Conservation (phyloP, 345 rosid species). For the Aurinia saxatilis region DNA sequence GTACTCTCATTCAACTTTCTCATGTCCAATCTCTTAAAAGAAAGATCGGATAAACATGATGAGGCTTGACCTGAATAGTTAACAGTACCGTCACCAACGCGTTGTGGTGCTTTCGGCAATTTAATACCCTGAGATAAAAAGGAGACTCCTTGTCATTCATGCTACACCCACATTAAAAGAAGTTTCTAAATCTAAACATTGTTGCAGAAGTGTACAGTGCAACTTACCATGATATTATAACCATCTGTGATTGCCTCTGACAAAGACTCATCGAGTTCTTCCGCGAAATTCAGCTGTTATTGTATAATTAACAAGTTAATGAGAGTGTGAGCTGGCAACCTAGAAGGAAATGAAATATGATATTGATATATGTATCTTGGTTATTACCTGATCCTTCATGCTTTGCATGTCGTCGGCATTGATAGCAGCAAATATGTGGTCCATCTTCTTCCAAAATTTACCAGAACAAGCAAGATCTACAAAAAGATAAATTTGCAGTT, state of each 20-base stretch:
- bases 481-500: slow-evolving; percentile 18
- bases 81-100: slow-evolving; percentile 35
- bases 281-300: slow-evolving; percentile 55
- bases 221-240: slow-evolving; percentile 47
- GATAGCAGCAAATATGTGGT: slow-evolving; percentile 53
- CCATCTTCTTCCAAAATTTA: slow-evolving; percentile 88
- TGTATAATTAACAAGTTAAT: slow-evolving; percentile 9
- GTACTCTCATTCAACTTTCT: slow-evolving; percentile 54
- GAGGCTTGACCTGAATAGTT: slow-evolving; percentile 36
- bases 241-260: slow-evolving; percentile 49
- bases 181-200: slow-evolving; percentile 4
- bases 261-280: slow-evolving; percentile 66
- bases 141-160: not conserved
- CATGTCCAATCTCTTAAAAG: slow-evolving; percentile 42
- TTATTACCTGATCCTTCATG: slow-evolving; percentile 74
- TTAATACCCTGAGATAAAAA: slow-evolving; percentile 38
- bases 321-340: not conserved
- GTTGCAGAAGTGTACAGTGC: not conserved
- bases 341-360: not conserved
- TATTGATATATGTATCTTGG: slow-evolving; percentile 3
- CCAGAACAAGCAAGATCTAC: slow-evolving; percentile 67
- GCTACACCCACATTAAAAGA: slow-evolving; percentile 4
- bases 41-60: slow-evolving; percentile 33
- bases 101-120: slow-evolving; percentile 32
- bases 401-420: slow-evolving; percentile 54